phyloP scores from a whole-genome alignment of 73 alveolate species.

The Loxodes magnus region DNA sequence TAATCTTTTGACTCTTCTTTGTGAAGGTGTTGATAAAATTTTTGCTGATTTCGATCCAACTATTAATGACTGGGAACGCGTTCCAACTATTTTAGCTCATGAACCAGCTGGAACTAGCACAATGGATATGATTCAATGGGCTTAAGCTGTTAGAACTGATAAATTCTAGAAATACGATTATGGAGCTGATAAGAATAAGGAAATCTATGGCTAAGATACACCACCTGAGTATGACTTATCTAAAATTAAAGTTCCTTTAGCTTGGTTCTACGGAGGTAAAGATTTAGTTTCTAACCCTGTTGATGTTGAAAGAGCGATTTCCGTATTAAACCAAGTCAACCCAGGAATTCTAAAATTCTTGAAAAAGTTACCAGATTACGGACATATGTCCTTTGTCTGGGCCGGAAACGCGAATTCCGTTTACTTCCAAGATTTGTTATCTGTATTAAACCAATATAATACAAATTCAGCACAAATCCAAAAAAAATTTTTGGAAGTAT shows the following conservation, averaged over 20 bases:
- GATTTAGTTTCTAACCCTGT: constrained; percentile 26
- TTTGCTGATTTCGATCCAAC: constrained; percentile 25
- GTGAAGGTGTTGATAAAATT: constrained; percentile 32
- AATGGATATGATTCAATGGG: constrained; percentile 69
- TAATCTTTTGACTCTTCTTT: constrained; percentile 12
- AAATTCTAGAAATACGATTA: constrained; percentile 48
- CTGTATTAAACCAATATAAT: too few species aligned
- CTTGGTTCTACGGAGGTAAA: constrained; percentile 27
- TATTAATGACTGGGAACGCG: constrained; percentile 30
- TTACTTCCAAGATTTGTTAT: too few species aligned
- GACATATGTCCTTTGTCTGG: too few species aligned
- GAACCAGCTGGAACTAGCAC: constrained; percentile 94
- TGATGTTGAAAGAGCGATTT: too few species aligned
- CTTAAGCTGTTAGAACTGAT: constrained; percentile 38
- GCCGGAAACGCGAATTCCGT: too few species aligned
- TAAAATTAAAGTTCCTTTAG: constrained; percentile 48
- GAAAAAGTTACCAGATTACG: too few species aligned
- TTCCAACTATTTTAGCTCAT: constrained; percentile 60
- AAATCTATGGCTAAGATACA: constrained; percentile 55
- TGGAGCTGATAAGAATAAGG: constrained; percentile 55
- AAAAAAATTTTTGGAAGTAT: too few species aligned
- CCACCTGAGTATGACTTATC: constrained; percentile 81
- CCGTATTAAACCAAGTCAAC: too few species aligned
- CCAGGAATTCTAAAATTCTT: too few species aligned
- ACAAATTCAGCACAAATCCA: too few species aligned